phyloP scores from a whole-genome alignment of 192 early-diverging fungal species.

The Haplosporangium gracile region DNA sequence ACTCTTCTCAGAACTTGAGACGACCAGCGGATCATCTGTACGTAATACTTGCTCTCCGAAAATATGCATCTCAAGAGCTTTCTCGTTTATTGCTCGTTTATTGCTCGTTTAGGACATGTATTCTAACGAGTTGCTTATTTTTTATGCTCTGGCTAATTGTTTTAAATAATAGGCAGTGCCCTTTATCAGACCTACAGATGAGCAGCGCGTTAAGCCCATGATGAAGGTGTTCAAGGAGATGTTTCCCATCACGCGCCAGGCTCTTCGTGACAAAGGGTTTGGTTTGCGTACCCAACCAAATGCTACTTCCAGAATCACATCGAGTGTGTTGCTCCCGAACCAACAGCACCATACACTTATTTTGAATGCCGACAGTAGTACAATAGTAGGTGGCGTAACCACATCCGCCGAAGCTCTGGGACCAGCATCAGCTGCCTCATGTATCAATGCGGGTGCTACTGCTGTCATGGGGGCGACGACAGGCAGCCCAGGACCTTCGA shows the following conservation, averaged over 20 bases:
- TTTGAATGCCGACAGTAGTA: slow-evolving; percentile 2
- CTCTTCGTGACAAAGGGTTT: slow-evolving; percentile 53
- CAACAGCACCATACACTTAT: slow-evolving; percentile 14
- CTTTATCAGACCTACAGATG: slow-evolving; percentile 31
- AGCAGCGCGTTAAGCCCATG: slow-evolving; percentile 48
- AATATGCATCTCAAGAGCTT: not conserved
- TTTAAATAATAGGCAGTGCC: slow-evolving; percentile 28
- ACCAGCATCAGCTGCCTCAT: slow-evolving; percentile 26
- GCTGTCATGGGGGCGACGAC: slow-evolving; percentile 18
- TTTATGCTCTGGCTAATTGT: not conserved
- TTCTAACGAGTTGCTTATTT: not conserved
- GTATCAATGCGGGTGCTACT: slow-evolving; percentile 28
- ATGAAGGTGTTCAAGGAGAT: slow-evolving; percentile 54
- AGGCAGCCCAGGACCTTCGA: slow-evolving; percentile 15
- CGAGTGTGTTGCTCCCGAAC: slow-evolving; percentile 37
- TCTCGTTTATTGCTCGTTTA: not conserved
- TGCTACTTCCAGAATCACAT: slow-evolving; percentile 40
- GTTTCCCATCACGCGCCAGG: slow-evolving; percentile 49
- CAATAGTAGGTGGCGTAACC: slow-evolving; percentile 8
- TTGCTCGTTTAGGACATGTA: not conserved
- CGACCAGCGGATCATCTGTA: slow-evolving; percentile 14
- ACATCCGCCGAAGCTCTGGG: slow-evolving; percentile 12
- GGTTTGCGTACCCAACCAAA: slow-evolving; percentile 45
- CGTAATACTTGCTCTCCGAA: not conserved
- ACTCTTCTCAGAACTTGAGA: slow-evolving; percentile 42